phyloP scores from a whole-genome alignment of 768 basidiomycete genomes.

The Gymnopilus junonius region DNA sequence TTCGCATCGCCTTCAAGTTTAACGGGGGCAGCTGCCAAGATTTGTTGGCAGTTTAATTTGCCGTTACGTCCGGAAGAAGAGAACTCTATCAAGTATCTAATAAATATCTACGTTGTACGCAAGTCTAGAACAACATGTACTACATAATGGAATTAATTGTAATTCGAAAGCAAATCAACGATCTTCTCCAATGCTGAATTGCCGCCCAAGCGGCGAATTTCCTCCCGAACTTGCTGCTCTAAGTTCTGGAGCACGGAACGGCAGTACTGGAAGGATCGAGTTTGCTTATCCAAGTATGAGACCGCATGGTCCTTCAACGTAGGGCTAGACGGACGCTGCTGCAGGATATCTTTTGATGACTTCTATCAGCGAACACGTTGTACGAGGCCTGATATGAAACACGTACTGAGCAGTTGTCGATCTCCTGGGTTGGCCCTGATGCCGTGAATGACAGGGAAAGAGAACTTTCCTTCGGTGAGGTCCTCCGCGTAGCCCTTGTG shows the following conservation, averaged over 20 bases:
- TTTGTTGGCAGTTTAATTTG: too few relatives aligned
- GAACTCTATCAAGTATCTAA: too few relatives aligned
- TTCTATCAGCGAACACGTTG: not conserved
- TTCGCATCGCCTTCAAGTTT: too few relatives aligned
- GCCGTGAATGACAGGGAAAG: conserved; percentile 87
- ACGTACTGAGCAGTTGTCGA: conserved; percentile 75
- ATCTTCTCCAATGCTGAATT: conserved; percentile 59
- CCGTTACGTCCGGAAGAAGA: too few relatives aligned
- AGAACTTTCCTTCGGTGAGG: conserved; percentile 93
- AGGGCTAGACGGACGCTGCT: conserved; percentile 75
- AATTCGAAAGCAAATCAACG: conserved; percentile 38
- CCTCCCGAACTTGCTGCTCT: conserved; percentile 63
- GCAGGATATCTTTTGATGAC: conserved; percentile 65
- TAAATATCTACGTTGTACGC: too few relatives aligned
- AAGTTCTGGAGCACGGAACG: conserved; percentile 61
- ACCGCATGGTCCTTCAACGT: conserved; percentile 78
- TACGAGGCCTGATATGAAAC: not conserved
- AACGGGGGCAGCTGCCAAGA: too few relatives aligned
- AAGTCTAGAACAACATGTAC: not conserved
- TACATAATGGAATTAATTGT: not conserved
- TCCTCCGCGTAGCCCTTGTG: conserved; percentile 88
- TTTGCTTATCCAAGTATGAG: conserved; percentile 67
- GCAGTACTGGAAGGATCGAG: conserved; percentile 83
- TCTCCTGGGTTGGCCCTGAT: conserved; percentile 72
- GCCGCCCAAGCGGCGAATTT: conserved; percentile 73